Evolutionary conservation across 139 green algal species (phyloP).

Genomic region (Tetradesmus obliquus): DNA sequence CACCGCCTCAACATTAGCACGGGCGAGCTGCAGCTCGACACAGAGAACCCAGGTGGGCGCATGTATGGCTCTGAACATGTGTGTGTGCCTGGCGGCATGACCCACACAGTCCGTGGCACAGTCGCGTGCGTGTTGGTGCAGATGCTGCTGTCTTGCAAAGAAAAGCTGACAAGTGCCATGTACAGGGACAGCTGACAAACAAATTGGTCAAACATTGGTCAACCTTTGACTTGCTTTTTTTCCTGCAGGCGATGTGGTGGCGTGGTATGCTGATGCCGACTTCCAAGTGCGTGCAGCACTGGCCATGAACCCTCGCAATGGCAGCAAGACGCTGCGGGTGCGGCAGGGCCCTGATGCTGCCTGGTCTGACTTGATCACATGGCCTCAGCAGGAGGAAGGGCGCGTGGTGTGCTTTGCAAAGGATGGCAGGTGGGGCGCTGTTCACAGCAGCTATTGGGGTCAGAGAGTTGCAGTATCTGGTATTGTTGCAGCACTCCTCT

Average conservation of each 20-base stretch:
- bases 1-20: background rate
- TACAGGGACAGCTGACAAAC: background rate
- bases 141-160: background rate
- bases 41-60: slow-evolving; percentile 17
- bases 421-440: slow-evolving; percentile 1
- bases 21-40: slow-evolving; percentile 13
- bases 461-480: too few relatives aligned
- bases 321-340: slow-evolving; percentile 34
- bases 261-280: slow-evolving; percentile 15
- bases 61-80: too few relatives aligned
- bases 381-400: slow-evolving; percentile 28
- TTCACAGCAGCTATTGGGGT: background rate
- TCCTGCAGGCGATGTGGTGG: slow-evolving; percentile 16
- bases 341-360: background rate
- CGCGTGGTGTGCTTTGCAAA: slow-evolving; percentile 30
- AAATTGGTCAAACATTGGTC: background rate
- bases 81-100: too few relatives aligned
- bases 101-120: background rate
- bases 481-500: too few relatives aligned
- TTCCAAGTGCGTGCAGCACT: background rate
- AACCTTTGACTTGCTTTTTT: background rate
- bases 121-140: background rate
- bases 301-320: slow-evolving; percentile 21
- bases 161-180: background rate
- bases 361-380: slow-evolving; percentile 22